Percentiles rank a stretch among this genome's conserved stretches.
These are phyloP conservation scores for Kitagawia praeruptora DNA, from an alignment of 129 eudicot species.

Conservation along the genomic window DNA sequence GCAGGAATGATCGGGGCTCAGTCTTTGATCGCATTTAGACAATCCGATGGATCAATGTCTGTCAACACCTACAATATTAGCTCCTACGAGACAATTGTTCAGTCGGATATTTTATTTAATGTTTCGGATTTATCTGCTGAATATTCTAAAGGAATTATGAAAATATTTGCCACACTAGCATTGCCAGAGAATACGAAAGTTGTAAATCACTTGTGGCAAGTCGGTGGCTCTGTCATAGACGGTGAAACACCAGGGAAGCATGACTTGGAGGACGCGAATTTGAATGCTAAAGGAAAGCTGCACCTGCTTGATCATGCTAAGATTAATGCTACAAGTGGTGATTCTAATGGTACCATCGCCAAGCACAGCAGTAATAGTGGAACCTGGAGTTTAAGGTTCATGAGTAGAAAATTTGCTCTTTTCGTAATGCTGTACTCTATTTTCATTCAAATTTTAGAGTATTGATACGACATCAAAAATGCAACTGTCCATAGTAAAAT, in stretches of 20 bases:
- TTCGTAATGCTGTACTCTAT: neutral
- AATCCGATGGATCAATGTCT: slow-evolving; percentile 39
- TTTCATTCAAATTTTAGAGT: neutral
- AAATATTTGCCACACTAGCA: slow-evolving; percentile 42
- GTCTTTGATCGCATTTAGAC: slow-evolving; percentile 43
- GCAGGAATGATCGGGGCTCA: slow-evolving; percentile 71
- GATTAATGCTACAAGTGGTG: neutral
- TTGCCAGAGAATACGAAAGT: slow-evolving; percentile 32
- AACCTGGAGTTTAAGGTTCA: neutral
- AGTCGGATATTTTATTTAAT: slow-evolving; percentile 24
- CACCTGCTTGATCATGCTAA: slow-evolving; percentile 11
- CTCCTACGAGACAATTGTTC: slow-evolving; percentile 25
- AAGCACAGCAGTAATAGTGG: neutral
- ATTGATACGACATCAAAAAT: neutral
- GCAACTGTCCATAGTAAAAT: neutral
- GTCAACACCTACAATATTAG: slow-evolving; percentile 42
- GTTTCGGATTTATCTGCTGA: slow-evolving; percentile 30
- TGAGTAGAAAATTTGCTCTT: neutral
- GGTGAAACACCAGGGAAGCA: slow-evolving; percentile 41
- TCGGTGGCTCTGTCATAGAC: slow-evolving; percentile 31
- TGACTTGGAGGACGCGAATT: slow-evolving; percentile 27
- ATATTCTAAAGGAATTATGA: slow-evolving; percentile 35
- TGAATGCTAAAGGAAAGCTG: slow-evolving; percentile 32
- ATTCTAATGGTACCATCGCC: neutral
- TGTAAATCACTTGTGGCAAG: slow-evolving; percentile 64